phyloP scores from a whole-genome alignment of 2,329 filamentous ascomycete genomes.

The Dothidotthia symphoricarpi region DNA sequence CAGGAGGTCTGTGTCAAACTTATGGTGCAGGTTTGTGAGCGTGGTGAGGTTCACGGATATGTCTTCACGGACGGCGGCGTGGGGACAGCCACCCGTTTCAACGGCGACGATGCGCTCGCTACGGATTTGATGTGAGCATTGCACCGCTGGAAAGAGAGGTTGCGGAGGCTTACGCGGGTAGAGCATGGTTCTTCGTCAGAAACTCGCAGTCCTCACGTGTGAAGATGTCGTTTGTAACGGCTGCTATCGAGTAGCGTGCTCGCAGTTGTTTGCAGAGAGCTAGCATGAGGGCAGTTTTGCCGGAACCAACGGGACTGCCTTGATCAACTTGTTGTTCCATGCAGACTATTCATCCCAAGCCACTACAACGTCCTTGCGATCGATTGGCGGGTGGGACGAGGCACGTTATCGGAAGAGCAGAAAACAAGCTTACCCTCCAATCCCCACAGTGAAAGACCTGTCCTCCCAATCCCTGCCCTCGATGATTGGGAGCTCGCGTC shows the following conservation, averaged over 20 bases:
- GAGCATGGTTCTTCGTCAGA: conserved; percentile 79
- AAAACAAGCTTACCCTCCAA: conserved; percentile 73
- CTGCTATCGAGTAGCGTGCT: conserved; percentile 78
- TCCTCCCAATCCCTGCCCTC: conserved; percentile 86
- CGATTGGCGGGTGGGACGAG: background rate
- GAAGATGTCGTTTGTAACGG: conserved; percentile 99
- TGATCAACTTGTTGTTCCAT: too few species aligned
- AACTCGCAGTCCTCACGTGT: conserved; percentile 97
- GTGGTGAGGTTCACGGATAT: conserved; percentile 92
- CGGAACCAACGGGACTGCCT: conserved; percentile 83
- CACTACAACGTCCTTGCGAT: too few species aligned
- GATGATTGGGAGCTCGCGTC: conserved; percentile 89
- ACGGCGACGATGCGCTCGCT: conserved; percentile 81
- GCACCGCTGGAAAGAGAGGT: too few species aligned
- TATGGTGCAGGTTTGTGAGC: conserved; percentile 79
- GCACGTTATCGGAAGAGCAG: background rate
- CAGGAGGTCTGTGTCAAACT: conserved; percentile 78
- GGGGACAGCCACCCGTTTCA: conserved; percentile 94
- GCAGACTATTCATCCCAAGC: too few species aligned
- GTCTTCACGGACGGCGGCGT: conserved; percentile 96
- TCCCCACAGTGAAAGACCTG: conserved; percentile 93
- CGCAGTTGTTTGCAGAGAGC: conserved; percentile 84
- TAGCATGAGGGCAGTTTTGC: conserved; percentile 96
- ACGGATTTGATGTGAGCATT: background rate
- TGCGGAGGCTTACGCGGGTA: conserved; percentile 62